phyloP scores from a whole-genome alignment of 768 basidiomycete genomes.

The Mycena rosella region DNA sequence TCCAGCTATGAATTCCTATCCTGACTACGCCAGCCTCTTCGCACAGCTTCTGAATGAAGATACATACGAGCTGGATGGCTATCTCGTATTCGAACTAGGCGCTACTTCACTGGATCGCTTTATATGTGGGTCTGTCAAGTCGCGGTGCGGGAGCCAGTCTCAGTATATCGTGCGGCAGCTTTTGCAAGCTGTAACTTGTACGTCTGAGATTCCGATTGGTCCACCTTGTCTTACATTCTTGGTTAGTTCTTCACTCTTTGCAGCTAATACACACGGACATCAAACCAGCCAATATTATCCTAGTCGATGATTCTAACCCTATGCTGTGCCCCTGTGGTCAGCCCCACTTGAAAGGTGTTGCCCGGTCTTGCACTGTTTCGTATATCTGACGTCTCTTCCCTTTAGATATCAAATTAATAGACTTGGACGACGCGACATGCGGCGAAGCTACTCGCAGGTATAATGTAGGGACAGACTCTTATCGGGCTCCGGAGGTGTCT shows the following conservation, averaged over 20 bases:
- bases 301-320: neutral
- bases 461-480: neutral
- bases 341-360: neutral
- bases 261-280: constrained; percentile 2
- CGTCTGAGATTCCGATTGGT: no score
- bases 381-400: neutral
- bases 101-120: neutral
- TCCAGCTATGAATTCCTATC: neutral
- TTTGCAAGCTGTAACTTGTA: neutral
- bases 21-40: no score
- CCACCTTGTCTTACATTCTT: neutral
- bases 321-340: no score
- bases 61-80: no score
- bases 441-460: neutral
- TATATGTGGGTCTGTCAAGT: neutral
- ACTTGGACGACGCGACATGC: neutral
- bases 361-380: neutral
- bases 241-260: constrained; percentile 2
- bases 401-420: neutral
- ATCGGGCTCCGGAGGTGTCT: neutral
- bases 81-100: neutral
- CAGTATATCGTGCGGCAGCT: neutral
- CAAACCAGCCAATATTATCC: neutral
- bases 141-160: neutral
- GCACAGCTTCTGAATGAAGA: neutral